phyloP scores from a whole-genome alignment of 1,139 yeast genomes.

The Suhomyces choctaworum region DNA sequence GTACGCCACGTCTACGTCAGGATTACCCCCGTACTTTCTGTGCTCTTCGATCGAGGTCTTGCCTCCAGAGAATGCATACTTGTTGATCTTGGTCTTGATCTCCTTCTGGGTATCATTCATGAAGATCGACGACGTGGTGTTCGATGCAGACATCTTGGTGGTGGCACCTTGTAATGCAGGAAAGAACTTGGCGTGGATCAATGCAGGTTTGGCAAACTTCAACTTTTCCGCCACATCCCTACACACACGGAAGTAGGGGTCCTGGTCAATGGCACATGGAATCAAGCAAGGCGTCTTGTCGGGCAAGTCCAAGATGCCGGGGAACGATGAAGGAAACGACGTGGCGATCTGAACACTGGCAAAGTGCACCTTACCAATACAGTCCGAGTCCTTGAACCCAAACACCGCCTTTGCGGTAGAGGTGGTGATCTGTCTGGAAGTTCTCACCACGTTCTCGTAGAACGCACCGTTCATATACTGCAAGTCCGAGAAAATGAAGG shows the following conservation, averaged over 20 bases:
- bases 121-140: conserved; percentile 76
- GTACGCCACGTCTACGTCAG: conserved; percentile 93
- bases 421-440: conserved; percentile 94
- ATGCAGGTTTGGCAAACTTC: conserved; percentile 86
- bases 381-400: conserved; percentile 92
- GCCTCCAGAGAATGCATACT: conserved; percentile 97
- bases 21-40: conserved; percentile 85
- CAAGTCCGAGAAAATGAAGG: conserved; percentile 91
- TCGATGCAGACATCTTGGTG: conserved; percentile 96
- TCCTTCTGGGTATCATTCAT: conserved; percentile 94
- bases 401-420: conserved; percentile 97
- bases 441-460: conserved; percentile 90
- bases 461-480: conserved; percentile 92
- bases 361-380: conserved; percentile 92
- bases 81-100: conserved; percentile 92
- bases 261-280: conserved; percentile 99
- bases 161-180: conserved; percentile 98
- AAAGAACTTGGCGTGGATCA: conserved; percentile 93
- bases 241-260: conserved; percentile 96
- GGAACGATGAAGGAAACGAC: conserved; percentile 94
- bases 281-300: conserved; percentile 91
- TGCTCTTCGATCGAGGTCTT: conserved; percentile 86
- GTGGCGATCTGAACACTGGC: conserved; percentile 96
- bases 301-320: conserved; percentile 84
- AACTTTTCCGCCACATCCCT: conserved; percentile 96